Base-by-base conservation (phyloP, 345 rosid species). In the Dipteronia dyeriana region DNA sequence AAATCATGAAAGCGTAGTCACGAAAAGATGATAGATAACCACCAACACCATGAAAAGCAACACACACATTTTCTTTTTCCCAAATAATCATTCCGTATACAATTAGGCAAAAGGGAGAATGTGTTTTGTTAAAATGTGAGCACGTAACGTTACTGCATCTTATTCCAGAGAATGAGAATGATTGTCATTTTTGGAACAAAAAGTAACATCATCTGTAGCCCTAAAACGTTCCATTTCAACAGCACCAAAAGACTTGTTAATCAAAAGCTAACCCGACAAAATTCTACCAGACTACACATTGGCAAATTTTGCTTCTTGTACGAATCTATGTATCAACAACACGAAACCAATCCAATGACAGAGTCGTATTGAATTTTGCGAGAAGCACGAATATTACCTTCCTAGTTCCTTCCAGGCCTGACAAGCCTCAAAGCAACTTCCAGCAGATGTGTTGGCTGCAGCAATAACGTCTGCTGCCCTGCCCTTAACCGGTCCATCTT, bases 391-490 rank as follows among this genome's bases (percentile, higher is more conserved):
- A 39, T 9, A 43, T 69, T 85, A 96, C 99, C 90, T 91, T 96
- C 85, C 38, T 5, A 34, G 38, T 34, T 34, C 38, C 88, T 94
- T 43, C 97, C 98, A 1, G 98, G 99, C 80, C 94, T 90, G 5
- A 96, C 97, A 45, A 96, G 97, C 89, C 98, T 92, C 85, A 94
- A 81, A 68, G 98, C 98, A 86, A 94, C 99, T 88, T 94, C 98
- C 98, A 75, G 98, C 97, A 12, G 98, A 97, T 2, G 98, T 92
- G 68, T 92, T 92, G 0, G 95, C 97, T 0, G 98, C 98, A 26
- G 94, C 91, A 81, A 96, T 84, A 68, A 91, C 97, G 84, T 96
- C 97, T 76, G 95, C 97, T 74, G 89, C 86, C 79, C 91, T 91
- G 34, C 97, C 97, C 5, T 54, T 90, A 41, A 94, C 75, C 0